A percentile compares a stretch with the other conserved stretches of the same genome.
phyloP scores from a whole-genome alignment of 2,329 filamentous ascomycete species.

The Akanthomyces dipterigenus region DNA sequence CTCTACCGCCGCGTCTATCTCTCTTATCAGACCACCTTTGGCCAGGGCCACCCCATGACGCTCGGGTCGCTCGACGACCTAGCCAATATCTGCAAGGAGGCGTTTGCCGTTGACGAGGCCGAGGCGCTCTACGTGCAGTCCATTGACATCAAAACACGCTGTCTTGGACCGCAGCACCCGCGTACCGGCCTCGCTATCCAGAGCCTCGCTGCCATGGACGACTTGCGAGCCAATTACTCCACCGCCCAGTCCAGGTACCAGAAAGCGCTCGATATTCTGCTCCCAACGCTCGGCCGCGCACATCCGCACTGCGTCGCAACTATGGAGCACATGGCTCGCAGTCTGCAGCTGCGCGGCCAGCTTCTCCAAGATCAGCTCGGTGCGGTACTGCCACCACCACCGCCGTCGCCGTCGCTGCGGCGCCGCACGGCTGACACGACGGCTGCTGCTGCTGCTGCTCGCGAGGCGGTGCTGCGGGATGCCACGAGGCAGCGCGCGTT shows the following conservation, averaged over 20 bases:
- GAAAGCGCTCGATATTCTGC: constrained; percentile 18
- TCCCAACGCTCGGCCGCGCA: constrained; percentile 17
- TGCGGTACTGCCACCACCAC: background rate
- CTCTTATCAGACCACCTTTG: constrained; percentile 21
- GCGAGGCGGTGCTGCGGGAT: constrained; percentile 12
- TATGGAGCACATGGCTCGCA: constrained; percentile 20
- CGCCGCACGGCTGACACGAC: background rate
- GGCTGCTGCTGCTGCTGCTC: too few species aligned
- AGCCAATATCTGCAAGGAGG: constrained; percentile 19
- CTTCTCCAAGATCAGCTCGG: constrained; percentile 11
- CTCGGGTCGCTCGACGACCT: constrained; percentile 23
- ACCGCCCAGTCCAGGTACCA: constrained; percentile 19
- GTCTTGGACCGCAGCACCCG: constrained; percentile 19
- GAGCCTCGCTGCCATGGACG: constrained; percentile 22
- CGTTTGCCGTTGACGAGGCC: constrained; percentile 22
- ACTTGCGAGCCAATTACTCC: constrained; percentile 17
- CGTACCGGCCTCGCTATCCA: constrained; percentile 19
- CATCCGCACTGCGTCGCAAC: constrained; percentile 19
- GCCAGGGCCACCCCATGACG: constrained; percentile 21
- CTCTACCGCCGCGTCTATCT: constrained; percentile 21
- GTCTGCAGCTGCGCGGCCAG: constrained; percentile 15
- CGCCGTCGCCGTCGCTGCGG: background rate
- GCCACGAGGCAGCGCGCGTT: constrained; percentile 15
- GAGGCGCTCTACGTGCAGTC: constrained; percentile 21
- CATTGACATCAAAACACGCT: constrained; percentile 19